phyloP scores from a whole-genome alignment of 495 filamentous ascomycete genomes.

The Cryomyces minteri region DNA sequence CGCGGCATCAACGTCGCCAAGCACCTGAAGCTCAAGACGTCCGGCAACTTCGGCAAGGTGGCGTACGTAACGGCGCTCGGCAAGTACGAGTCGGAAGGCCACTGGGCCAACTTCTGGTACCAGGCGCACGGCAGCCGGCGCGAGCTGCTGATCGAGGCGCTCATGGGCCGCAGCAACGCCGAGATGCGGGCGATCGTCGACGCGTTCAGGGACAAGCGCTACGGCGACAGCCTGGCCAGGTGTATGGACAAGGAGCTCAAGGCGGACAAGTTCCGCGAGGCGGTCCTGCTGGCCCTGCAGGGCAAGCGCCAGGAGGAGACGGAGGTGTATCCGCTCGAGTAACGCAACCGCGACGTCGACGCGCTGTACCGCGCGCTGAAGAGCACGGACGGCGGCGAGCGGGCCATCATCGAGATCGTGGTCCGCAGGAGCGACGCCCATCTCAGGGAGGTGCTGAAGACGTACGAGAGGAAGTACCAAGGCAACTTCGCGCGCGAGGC shows the following conservation, averaged over 20 bases:
- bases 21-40: slow-evolving; percentile 64
- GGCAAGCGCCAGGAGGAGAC: slow-evolving; percentile 67
- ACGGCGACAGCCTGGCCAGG: slow-evolving; percentile 57
- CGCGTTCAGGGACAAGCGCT: slow-evolving; percentile 85
- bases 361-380: slow-evolving; percentile 51
- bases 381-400: slow-evolving; percentile 69
- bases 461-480: slow-evolving; percentile 49
- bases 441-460: slow-evolving; percentile 55
- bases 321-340: slow-evolving; percentile 36
- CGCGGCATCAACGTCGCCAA: slow-evolving; percentile 84
- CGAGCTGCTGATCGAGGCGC: slow-evolving; percentile 72
- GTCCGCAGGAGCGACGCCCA: slow-evolving; percentile 62
- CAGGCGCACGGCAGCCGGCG: slow-evolving; percentile 34
- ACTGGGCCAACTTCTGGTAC: slow-evolving; percentile 99
- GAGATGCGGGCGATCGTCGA: slow-evolving; percentile 86
- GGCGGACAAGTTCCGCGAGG: slow-evolving; percentile 80
- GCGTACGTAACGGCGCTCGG: slow-evolving; percentile 83
- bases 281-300: slow-evolving; percentile 70
- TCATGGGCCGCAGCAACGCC: slow-evolving; percentile 74
- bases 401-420: slow-evolving; percentile 74
- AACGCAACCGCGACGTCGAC: slow-evolving; percentile 41
- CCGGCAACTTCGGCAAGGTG: slow-evolving; percentile 73
- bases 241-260: slow-evolving; percentile 87
- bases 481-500: slow-evolving; percentile 77
- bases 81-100: slow-evolving; percentile 82